Conservation (phyloP, 1,139 yeast genomes). For the Magnusiomyces paraingens region DNA sequence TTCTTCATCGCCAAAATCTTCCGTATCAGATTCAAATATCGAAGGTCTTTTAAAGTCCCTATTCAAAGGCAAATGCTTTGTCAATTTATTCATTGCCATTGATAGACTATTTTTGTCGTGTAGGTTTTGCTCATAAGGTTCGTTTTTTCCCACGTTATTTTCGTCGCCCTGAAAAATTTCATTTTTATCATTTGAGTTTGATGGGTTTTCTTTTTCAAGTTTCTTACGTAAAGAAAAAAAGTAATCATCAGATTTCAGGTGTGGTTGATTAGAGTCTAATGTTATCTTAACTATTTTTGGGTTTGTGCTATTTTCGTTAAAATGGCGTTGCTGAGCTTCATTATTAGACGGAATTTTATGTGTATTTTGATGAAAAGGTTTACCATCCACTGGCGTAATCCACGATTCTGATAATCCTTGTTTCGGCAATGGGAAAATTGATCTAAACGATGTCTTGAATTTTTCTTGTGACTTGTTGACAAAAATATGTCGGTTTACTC, state of each 20-base stretch:
- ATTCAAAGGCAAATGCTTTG: background rate
- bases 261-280: no score
- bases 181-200: no score
- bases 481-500: slow-evolving; percentile 15
- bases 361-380: background rate
- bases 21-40: background rate
- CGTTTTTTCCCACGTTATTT: background rate
- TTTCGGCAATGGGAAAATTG: background rate
- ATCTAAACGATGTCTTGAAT: slow-evolving; percentile 7
- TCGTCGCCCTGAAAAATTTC: no score
- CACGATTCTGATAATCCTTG: background rate
- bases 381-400: background rate
- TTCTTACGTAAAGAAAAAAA: no score
- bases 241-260: no score
- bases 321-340: background rate
- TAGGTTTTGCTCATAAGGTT: background rate
- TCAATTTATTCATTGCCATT: background rate
- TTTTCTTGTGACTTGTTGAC: slow-evolving; percentile 9
- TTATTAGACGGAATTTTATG: background rate
- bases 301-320: background rate
- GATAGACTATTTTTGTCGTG: background rate
- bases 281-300: background rate
- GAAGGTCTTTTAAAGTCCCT: background rate
- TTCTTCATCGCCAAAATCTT: background rate
- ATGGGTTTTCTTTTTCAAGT: no score